A percentile compares a stretch with the other conserved stretches of the same genome.
These are phyloP conservation scores for Potentilla sterilis DNA, from an alignment of 306 rosid genomes.

Conservation along the genomic window DNA sequence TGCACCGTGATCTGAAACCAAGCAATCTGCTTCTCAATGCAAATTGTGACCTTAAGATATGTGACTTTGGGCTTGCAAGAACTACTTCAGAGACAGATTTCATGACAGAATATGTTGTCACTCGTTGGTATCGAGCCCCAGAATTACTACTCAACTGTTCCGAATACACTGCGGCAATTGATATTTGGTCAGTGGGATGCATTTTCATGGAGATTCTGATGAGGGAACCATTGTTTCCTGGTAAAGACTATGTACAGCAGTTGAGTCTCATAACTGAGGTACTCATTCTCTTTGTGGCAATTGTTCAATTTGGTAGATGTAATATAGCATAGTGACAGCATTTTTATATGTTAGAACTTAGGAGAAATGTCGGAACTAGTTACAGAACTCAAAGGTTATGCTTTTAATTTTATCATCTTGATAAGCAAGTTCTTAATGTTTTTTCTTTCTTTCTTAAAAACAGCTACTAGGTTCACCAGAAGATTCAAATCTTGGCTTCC, in stretches of 20 bases:
- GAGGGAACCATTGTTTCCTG: slow-evolving; percentile 71
- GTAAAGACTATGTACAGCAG: slow-evolving; percentile 72
- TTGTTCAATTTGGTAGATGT: slow-evolving; percentile 10
- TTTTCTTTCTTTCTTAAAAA: not conserved
- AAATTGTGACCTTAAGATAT: slow-evolving; percentile 67
- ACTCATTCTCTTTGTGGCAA: slow-evolving; percentile 5
- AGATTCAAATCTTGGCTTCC: slow-evolving; percentile 86
- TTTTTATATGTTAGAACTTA: not conserved
- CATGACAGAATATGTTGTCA: slow-evolving; percentile 74
- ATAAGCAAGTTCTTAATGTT: not conserved
- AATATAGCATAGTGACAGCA: not conserved
- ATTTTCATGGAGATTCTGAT: slow-evolving; percentile 61
- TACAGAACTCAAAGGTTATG: not conserved
- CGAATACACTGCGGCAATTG: slow-evolving; percentile 71
- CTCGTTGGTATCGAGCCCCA: slow-evolving; percentile 77
- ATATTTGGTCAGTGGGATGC: slow-evolving; percentile 76
- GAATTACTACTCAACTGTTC: slow-evolving; percentile 65
- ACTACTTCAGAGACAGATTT: slow-evolving; percentile 74
- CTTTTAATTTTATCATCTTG: slow-evolving; percentile 1
- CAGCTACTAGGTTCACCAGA: slow-evolving; percentile 89
- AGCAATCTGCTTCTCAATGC: slow-evolving; percentile 66
- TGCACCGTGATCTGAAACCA: slow-evolving; percentile 75
- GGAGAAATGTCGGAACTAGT: not conserved
- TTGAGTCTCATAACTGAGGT: slow-evolving; percentile 65
- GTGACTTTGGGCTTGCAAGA: slow-evolving; percentile 83